Base-by-base conservation (phyloP, 805 yeast genomes). In the Candida maris region DNA sequence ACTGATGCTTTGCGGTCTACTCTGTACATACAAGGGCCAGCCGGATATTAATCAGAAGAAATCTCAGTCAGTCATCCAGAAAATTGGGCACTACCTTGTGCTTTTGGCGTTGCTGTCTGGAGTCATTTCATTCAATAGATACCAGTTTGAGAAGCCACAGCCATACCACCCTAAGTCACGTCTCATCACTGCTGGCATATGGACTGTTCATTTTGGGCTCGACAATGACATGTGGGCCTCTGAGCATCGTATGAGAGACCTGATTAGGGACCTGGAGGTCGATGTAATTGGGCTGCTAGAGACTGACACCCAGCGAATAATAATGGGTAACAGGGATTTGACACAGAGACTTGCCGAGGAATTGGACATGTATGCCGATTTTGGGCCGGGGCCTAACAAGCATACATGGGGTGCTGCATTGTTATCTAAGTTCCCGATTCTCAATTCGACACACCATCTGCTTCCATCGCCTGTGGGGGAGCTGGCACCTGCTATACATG, bases 221-320 rank as follows among this genome's bases (percentile, higher is more conserved):
- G 98, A 93, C 59, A 93, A 93, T 60, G 96, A 88, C 57, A 83
- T 93, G 93, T 93, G 98, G 98, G 91, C 95, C 0, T 77, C 88
- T 46, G 97, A 93, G 62, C 79, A 77, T 28, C 75, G 97, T 47
- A 91, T 93, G 96, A 68, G 81, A 40, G 81, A 83, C 46, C 73
- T 91, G 34, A 77, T 93, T 41, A 68, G 65, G 41, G 97, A 91
- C 50, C 80, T 94, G 36, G 94, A 93, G 63, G 64, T 93, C 10
- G 98, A 93, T 59, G 83, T 93, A 29, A 75, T 93, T 50, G 97
- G 97, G 1, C 65, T 93, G 42, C 69, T 93, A 30, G 98, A 93
- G 64, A 78, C 88, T 5, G 98, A 93, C 56, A 91, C 96, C 3
- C 95, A 91, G 65, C 75, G 96, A 48, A 77, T 88, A 41, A 83